Conservation (phyloP, 371 early-diverging fungal genomes). For the Basidiobolus heterosporus region DNA sequence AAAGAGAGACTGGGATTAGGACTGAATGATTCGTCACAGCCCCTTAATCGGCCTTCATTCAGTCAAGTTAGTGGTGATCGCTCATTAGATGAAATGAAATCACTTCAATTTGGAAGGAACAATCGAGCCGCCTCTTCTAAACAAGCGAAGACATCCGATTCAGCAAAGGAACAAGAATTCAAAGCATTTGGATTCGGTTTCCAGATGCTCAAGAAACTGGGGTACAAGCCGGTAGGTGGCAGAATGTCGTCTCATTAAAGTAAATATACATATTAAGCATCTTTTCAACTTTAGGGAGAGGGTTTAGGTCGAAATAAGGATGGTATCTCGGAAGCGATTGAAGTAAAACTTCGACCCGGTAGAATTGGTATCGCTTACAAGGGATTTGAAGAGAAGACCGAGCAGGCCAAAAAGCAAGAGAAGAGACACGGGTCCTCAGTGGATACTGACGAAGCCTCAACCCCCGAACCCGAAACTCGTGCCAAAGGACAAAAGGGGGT, state of each 20-base stretch:
- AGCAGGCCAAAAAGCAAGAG: constrained; percentile 11
- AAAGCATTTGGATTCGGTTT: constrained; percentile 5
- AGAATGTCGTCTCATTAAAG: not conserved
- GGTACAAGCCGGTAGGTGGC: constrained; percentile 3
- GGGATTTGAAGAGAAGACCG: constrained; percentile 52
- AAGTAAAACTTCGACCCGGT: constrained; percentile 62
- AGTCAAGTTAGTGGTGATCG: not conserved
- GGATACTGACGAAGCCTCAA: too few relatives aligned
- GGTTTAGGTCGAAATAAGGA: constrained; percentile 63
- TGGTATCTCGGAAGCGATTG: constrained; percentile 79
- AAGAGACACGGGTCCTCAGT: too few relatives aligned
- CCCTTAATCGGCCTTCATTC: not conserved
- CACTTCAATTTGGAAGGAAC: not conserved
- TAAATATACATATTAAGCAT: not conserved
- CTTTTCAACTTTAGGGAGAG: constrained; percentile 19
- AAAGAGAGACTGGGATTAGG: constrained; percentile 1
- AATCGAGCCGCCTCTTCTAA: too few relatives aligned
- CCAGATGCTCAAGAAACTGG: constrained; percentile 6
- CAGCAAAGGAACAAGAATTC: constrained; percentile 3
- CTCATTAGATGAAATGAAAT: not conserved
- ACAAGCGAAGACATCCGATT: too few relatives aligned
- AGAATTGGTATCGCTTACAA: constrained; percentile 65
- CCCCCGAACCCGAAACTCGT: too few relatives aligned
- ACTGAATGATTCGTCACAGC: not conserved
- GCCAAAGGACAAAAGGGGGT: too few relatives aligned